phyloP scores from a whole-genome alignment of 768 basidiomycete genomes.

The Coprinopsis cinerea region DNA sequence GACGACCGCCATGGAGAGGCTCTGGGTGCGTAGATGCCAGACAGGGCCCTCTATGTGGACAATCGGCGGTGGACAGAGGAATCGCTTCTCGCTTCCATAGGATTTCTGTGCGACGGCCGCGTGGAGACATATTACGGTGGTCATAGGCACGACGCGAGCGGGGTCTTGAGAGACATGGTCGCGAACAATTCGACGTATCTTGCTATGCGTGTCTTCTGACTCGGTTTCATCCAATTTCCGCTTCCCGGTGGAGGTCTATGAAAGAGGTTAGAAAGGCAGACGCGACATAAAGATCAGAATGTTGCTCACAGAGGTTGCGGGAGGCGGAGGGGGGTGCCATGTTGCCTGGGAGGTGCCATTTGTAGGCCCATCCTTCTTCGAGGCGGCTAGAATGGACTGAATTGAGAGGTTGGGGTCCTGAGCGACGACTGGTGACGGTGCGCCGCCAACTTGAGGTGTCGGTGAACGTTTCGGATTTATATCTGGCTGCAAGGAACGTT shows the following conservation, averaged over 20 bases:
- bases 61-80: conserved; percentile 89
- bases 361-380: conserved; percentile 38
- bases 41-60: conserved; percentile 89
- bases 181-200: conserved; percentile 80
- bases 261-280: conserved; percentile 5
- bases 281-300: conserved; percentile 13
- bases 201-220: conserved; percentile 62
- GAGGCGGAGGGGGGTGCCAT: conserved; percentile 30
- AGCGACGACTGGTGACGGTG: conserved; percentile 21
- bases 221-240: conserved; percentile 69
- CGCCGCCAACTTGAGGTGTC: conserved; percentile 22
- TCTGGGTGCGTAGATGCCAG: conserved; percentile 76
- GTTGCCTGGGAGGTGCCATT: conserved; percentile 35
- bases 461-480: conserved; percentile 20
- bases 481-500: conserved; percentile 15
- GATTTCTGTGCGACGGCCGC: conserved; percentile 95
- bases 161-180: conserved; percentile 77
- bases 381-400: conserved; percentile 47
- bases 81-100: conserved; percentile 92
- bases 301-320: conserved; percentile 14
- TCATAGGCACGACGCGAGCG: conserved; percentile 77
- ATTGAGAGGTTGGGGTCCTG: conserved; percentile 42
- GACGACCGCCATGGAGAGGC: conserved; percentile 81
- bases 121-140: conserved; percentile 84
- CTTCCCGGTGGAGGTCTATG: conserved; percentile 47